Base-by-base conservation (phyloP, 192 early-diverging fungal genomes). In the Entomortierella parvispora region DNA sequence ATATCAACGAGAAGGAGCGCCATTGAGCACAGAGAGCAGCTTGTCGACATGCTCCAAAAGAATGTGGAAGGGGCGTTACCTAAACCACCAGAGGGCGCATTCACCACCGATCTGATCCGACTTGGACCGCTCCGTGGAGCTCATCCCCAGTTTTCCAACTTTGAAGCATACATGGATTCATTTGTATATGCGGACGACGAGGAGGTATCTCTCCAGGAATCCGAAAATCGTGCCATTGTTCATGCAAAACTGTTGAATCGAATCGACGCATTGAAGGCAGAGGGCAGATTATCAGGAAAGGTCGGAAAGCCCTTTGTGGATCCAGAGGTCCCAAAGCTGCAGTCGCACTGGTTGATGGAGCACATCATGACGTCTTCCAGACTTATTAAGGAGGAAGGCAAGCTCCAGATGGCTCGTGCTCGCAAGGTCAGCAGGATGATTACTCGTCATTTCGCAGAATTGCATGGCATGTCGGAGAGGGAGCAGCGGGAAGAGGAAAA, bases 101-200 rank as follows among this genome's bases (percentile, higher is more conserved):
- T 51, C 7, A 20, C 40, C 7, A 33, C 54, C 15, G 52, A 65
- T 50, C 4, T 58, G 33, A 55, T 51, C 52, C 71, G 56, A 12
- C 68, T 45, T 49, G 57, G 34, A 46, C 48, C 33, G 3, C 62
- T 48, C 14, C 68, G 44, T n/a, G 46, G 33, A 20, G 49, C 43
- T 32, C 32, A 49, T 14, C 20, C 58, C 11, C 68, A 68, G 46
- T 65, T 54, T 31, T 31, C 48, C 40, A 80, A 60, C n/a, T 48
- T 88, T 29, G 81, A 72, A 9, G 72, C 52, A 12, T 88, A 83
- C 66, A 56, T 90, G 9, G 55, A 54, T 14, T 88, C 90, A 0
- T 90, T 90, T 67, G 71, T 87, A 14, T 82, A 81, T 22, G 58
- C 84, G 0, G 90, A 92, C 34, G 90, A 92, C 25, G 89, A 90